Base-by-base conservation (phyloP, 2,329 filamentous ascomycete genomes). In the Hymenoscyphus scutula region DNA sequence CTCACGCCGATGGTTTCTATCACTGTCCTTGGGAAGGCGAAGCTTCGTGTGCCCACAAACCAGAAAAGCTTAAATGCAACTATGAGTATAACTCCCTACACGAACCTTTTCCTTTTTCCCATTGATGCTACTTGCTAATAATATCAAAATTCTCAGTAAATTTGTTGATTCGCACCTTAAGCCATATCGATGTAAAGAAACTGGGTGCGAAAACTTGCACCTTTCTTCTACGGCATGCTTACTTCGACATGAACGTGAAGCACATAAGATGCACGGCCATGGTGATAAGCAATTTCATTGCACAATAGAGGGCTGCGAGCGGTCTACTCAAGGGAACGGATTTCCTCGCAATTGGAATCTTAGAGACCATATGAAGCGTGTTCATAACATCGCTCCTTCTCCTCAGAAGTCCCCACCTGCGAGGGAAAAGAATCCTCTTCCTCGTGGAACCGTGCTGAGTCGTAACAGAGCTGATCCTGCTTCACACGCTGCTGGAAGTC, bases 211-310 rank as follows among this genome's bases (percentile, higher is more conserved):
- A 76, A 90, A 92, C 74, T 87, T 92, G 67, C 88, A 90, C 48
- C 98, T 98, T 77, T 97, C 94, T n/a, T 97, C 94, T 48, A 97
- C 94, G 66, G 94, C 94, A 41, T 97, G 94, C 77, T 85, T 97
- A 29, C 89, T 97, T 65, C 91, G 94, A 65, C 94, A 98, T 74
- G 94, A 97, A 81, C 89, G 94, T 64, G 94, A 98, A 79, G 93
- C 93, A 57, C 94, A 98, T 75, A 93, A 91, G 70, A 90, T 97
- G 83, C 93, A 97, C 74, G 93, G 93, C 67, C 93, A 97, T 71
- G 92, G 92, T 65, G 90, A 94, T 72, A 94, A 96, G 77, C 93
- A 93, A 15, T 93, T 94, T 75, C 85, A 95, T 58, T 98, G 94
- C 84, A 86, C 88, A 64, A 95, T 94, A 76, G 83, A 89, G 30